phyloP scores from a whole-genome alignment of 2,329 filamentous ascomycete species.

The Alternaria triticimaculans region DNA sequence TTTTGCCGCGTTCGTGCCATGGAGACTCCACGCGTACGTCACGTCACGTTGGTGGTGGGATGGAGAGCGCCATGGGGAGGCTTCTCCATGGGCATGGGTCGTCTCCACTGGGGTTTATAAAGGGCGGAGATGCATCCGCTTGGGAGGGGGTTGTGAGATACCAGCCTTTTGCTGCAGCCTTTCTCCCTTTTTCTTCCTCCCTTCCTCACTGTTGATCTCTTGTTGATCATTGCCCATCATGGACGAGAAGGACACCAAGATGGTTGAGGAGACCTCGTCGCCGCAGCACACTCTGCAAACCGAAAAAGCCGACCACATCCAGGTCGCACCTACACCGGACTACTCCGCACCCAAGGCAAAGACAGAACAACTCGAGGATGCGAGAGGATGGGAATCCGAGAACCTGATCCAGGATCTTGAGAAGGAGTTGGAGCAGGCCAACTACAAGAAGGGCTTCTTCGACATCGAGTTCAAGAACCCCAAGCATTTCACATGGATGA shows the following conservation, averaged over 20 bases:
- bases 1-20: slow-evolving; percentile 29
- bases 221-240: slow-evolving; percentile 27
- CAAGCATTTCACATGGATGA: slow-evolving; percentile 69
- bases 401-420: slow-evolving; percentile 53
- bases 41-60: slow-evolving; percentile 7
- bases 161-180: slow-evolving; percentile 8
- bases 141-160: slow-evolving; percentile 10
- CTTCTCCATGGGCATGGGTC: slow-evolving; percentile 28
- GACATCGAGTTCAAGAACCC: slow-evolving; percentile 67
- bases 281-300: slow-evolving; percentile 17
- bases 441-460: slow-evolving; percentile 54
- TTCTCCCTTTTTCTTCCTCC: slow-evolving; percentile 9
- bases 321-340: slow-evolving; percentile 25
- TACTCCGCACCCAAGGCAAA: slow-evolving; percentile 41
- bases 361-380: slow-evolving; percentile 41
- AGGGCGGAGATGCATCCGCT: slow-evolving; percentile 23
- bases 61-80: slow-evolving; percentile 28
- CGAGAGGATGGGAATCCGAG: slow-evolving; percentile 53
- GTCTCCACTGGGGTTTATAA: slow-evolving; percentile 35
- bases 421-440: slow-evolving; percentile 45
- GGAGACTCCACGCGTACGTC: slow-evolving; percentile 35
- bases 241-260: slow-evolving; percentile 36
- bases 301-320: slow-evolving; percentile 28
- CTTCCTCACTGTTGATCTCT: slow-evolving; percentile 1
- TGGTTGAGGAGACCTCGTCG: slow-evolving; percentile 12